These are phyloP conservation scores for Saxophila tyrrhenica DNA, from an alignment of 495 filamentous ascomycete species.

Conservation along the genomic window DNA sequence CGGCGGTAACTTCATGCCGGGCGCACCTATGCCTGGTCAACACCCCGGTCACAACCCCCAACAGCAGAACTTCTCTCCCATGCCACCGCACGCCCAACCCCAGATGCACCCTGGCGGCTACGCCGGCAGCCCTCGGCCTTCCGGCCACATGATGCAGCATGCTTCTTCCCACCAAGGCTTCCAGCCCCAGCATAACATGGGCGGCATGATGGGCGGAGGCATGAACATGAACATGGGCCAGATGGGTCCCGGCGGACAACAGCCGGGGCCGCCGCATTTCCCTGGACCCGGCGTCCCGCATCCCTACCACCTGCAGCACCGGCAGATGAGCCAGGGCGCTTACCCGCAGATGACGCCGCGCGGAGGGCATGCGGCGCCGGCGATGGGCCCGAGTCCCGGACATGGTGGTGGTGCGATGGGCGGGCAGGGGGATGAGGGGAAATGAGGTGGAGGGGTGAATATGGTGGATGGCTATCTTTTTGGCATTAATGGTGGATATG, in stretches of 20 bases:
- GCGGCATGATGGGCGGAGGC: conserved; percentile 21
- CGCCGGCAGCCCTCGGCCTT: conserved; percentile 26
- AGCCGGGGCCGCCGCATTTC: neutral
- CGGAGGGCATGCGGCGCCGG: conserved; percentile 5
- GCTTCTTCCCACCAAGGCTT: conserved; percentile 32
- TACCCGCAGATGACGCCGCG: conserved; percentile 14
- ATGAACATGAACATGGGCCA: conserved; percentile 28
- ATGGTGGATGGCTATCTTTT: neutral
- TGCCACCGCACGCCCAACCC: conserved; percentile 53
- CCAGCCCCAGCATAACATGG: conserved; percentile 9
- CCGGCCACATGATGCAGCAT: conserved; percentile 26
- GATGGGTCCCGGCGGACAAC: conserved; percentile 33
- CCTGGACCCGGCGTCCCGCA: conserved; percentile 47
- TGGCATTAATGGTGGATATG: neutral
- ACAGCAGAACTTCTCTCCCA: conserved; percentile 62
- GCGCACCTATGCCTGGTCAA: conserved; percentile 29
- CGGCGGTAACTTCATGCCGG: conserved; percentile 59
- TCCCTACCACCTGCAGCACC: conserved; percentile 48
- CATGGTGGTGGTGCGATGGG: neutral
- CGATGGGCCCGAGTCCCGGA: neutral
- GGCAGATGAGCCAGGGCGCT: conserved; percentile 8
- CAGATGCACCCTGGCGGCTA: conserved; percentile 57
- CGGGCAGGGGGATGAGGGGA: neutral
- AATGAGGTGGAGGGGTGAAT: neutral
- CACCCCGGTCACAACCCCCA: conserved; percentile 39